Percentiles rank a stretch among this genome's conserved stretches.
Conservation (phyloP, 805 yeast species). For the Candida lessepsii region DNA sequence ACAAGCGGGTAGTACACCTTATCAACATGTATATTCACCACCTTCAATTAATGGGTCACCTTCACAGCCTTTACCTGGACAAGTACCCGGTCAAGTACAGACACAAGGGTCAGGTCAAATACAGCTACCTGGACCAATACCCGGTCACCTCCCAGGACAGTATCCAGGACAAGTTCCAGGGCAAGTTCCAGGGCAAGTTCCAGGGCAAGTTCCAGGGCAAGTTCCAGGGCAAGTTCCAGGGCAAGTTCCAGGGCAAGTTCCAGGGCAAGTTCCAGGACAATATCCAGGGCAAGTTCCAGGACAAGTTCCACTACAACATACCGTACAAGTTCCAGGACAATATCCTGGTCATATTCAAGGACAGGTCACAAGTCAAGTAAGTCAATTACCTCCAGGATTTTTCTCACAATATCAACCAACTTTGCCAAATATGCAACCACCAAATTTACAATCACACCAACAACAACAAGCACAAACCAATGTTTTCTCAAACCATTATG, state of each 20-base stretch:
- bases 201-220: neutral
- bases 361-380: neutral
- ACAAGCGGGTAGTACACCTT: constrained; percentile 11
- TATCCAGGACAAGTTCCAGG: neutral
- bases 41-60: neutral
- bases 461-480: too few species aligned
- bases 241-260: neutral
- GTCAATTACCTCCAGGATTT: neutral
- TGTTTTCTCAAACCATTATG: neutral
- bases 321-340: neutral
- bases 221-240: neutral
- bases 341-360: neutral
- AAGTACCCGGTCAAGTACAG: neutral
- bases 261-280: neutral
- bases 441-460: neutral
- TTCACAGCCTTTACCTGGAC: neutral
- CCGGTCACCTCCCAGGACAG: neutral
- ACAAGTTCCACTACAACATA: neutral
- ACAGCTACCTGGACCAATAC: too few species aligned
- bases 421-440: neutral
- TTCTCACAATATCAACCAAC: neutral
- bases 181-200: too few species aligned
- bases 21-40: neutral
- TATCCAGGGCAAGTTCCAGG: neutral
- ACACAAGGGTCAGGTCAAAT: too few species aligned